phyloP scores from a whole-genome alignment of 768 basidiomycete species.

The Lanmaoa rubissima region DNA sequence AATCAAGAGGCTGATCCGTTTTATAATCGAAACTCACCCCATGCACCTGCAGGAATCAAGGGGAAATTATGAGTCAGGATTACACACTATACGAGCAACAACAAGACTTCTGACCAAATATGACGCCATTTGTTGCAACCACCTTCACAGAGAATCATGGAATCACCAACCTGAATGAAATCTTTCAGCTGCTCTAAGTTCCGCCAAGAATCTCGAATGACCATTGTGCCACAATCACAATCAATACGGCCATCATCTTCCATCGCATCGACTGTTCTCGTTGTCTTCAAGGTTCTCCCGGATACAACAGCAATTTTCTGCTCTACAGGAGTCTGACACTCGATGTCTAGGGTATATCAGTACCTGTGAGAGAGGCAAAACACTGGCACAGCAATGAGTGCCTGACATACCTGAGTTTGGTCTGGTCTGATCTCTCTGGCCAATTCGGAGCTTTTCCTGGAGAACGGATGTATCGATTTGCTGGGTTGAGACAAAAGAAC shows the following conservation, averaged over 20 bases:
- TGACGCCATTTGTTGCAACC: conserved; percentile 77
- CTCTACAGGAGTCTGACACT: conserved; percentile 29
- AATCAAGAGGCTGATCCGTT: background rate
- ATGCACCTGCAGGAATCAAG: conserved; percentile 33
- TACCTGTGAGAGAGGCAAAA: background rate
- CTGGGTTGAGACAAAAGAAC: conserved; percentile 26
- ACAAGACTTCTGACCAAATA: conserved; percentile 51
- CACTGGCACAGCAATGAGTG: conserved; percentile 21
- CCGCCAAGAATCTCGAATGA: conserved; percentile 22
- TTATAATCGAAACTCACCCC: conserved; percentile 28
- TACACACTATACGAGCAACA: background rate
- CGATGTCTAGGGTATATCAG: conserved; percentile 26
- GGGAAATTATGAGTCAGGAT: background rate
- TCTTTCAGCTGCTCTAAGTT: background rate
- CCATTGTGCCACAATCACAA: conserved; percentile 71
- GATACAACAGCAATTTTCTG: background rate
- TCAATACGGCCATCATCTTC: conserved; percentile 43
- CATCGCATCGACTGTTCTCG: conserved; percentile 10
- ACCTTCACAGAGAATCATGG: conserved; percentile 62
- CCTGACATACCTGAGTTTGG: conserved; percentile 51
- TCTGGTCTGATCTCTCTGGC: conserved; percentile 1
- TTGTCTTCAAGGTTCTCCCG: background rate
- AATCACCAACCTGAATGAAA: conserved; percentile 50
- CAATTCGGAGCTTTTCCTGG: conserved; percentile 26
- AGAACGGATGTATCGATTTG: conserved; percentile 42